Conservation (phyloP, 176 grass and related monocot species). For the Triticum dicoccoides region DNA sequence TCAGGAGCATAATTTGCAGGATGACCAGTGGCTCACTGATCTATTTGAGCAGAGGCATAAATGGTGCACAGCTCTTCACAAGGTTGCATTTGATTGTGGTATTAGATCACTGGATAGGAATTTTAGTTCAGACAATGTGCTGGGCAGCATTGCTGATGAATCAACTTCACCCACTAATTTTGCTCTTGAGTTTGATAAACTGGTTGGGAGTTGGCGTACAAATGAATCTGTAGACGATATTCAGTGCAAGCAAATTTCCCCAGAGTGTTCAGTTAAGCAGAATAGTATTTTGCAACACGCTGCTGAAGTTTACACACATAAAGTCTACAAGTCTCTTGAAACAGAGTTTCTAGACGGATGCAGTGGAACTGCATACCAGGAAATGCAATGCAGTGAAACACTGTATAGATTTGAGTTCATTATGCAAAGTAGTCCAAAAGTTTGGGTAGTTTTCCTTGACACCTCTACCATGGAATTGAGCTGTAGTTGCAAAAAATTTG, state of each 20-base stretch:
- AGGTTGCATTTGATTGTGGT: slow-evolving; percentile 69
- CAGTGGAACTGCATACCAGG: slow-evolving; percentile 55
- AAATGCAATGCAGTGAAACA: slow-evolving; percentile 50
- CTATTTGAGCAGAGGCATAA: slow-evolving; percentile 71
- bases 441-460: slow-evolving; percentile 66
- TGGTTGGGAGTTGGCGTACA: slow-evolving; percentile 52
- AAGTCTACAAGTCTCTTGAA: slow-evolving; percentile 60
- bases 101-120: slow-evolving; percentile 47
- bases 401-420: slow-evolving; percentile 75
- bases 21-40: slow-evolving; percentile 57
- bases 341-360: slow-evolving; percentile 68
- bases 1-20: slow-evolving; percentile 53
- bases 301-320: slow-evolving; percentile 61
- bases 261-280: slow-evolving; percentile 45
- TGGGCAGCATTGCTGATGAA: slow-evolving; percentile 52
- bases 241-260: slow-evolving; percentile 45
- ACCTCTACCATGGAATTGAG: slow-evolving; percentile 57
- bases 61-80: slow-evolving; percentile 67
- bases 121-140: slow-evolving; percentile 42
- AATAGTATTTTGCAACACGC: slow-evolving; percentile 62
- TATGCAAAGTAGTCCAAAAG: slow-evolving; percentile 55
- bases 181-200: slow-evolving; percentile 55
- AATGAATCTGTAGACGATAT: slow-evolving; percentile 61
- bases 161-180: slow-evolving; percentile 47
- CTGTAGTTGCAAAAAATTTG: slow-evolving; percentile 81